Evolutionary conservation across 192 early-diverging fungal genomes (phyloP).

Genomic region (Entophlyctis helioformis): DNA sequence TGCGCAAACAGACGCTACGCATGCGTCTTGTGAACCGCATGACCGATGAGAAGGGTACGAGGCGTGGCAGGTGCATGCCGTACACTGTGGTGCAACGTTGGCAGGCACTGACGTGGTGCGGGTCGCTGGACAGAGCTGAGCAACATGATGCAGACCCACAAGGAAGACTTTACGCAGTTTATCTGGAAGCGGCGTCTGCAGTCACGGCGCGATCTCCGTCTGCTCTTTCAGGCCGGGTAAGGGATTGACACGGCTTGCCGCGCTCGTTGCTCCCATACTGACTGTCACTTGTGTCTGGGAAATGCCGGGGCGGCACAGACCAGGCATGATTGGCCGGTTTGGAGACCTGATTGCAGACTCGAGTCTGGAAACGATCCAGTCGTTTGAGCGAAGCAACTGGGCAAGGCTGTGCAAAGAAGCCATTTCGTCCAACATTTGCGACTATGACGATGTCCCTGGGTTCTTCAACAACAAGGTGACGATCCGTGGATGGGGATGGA

Average conservation of each 20-base stretch:
- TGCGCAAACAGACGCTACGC: constrained; percentile 30
- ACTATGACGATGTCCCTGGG: constrained; percentile 25
- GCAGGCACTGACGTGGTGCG: too few relatives aligned
- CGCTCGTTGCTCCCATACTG: neutral
- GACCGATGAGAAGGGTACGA: constrained; percentile 40
- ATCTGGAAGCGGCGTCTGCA: constrained; percentile 38
- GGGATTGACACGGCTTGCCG: neutral
- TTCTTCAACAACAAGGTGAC: constrained; percentile 30
- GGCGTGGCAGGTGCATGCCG: neutral
- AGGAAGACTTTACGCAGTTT: constrained; percentile 42
- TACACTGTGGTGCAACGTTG: neutral
- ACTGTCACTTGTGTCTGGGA: neutral
- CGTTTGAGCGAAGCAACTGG: constrained; percentile 30
- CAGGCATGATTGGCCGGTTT: constrained; percentile 36
- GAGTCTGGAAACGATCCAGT: constrained; percentile 24
- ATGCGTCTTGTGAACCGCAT: constrained; percentile 28
- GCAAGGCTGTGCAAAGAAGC: constrained; percentile 26
- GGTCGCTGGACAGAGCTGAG: constrained; percentile 33
- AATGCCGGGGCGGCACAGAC: constrained; percentile 4
- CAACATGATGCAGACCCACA: constrained; percentile 27
- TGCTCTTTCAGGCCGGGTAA: constrained; percentile 36
- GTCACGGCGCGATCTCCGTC: constrained; percentile 23
- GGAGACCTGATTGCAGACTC: constrained; percentile 33
- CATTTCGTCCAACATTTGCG: constrained; percentile 17
- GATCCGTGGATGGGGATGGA: too few relatives aligned